These are phyloP conservation scores for Gnetum montanum DNA, from an alignment of 75 land plant species.

Conservation along the genomic window DNA sequence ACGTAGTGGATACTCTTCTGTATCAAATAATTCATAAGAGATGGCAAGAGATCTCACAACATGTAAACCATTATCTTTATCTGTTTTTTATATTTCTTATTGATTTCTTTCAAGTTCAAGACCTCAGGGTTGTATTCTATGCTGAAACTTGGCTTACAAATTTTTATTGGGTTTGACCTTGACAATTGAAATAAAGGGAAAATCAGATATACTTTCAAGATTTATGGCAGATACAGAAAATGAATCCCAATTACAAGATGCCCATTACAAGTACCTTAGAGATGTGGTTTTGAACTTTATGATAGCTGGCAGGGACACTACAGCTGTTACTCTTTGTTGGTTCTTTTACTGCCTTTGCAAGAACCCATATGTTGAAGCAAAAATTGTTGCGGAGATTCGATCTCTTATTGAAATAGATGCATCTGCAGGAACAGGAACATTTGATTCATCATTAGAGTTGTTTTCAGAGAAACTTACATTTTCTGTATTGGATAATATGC, in stretches of 20 bases:
- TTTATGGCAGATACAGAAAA: slow-evolving; percentile 32
- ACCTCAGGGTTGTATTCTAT: too few relatives aligned
- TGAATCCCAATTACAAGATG: too few relatives aligned
- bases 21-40: slow-evolving; percentile 31
- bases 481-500: slow-evolving; percentile 27
- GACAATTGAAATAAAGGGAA: too few relatives aligned
- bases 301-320: slow-evolving; percentile 81
- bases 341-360: slow-evolving; percentile 64
- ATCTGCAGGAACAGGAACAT: background rate
- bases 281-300: slow-evolving; percentile 68
- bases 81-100: too few relatives aligned
- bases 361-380: slow-evolving; percentile 48
- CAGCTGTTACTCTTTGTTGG: slow-evolving; percentile 73
- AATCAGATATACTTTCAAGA: slow-evolving; percentile 62
- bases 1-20: slow-evolving; percentile 34
- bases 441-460: background rate
- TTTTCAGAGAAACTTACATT: slow-evolving; percentile 3
- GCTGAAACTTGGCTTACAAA: background rate
- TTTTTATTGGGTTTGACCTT: too few relatives aligned
- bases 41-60: slow-evolving; percentile 18
- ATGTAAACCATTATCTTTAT: too few relatives aligned
- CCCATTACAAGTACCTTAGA: slow-evolving; percentile 39
- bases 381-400: slow-evolving; percentile 15
- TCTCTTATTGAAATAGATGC: background rate
- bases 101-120: too few relatives aligned